Base-by-base conservation (phyloP, 225 moss, liverwort and hornwort species). In the Anthoceros angustus region DNA sequence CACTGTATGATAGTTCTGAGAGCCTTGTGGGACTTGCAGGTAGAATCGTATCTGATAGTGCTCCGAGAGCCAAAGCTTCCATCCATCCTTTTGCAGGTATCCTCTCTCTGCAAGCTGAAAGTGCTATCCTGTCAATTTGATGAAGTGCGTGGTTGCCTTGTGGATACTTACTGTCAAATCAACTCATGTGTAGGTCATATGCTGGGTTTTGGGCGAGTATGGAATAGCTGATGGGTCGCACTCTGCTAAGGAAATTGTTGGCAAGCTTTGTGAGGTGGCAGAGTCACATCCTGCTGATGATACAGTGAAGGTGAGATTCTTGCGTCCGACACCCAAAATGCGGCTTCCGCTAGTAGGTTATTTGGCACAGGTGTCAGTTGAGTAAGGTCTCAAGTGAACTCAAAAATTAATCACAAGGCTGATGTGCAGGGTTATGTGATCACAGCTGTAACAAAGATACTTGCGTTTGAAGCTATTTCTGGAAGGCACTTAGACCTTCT, bases 161-260 rank as follows among this genome's bases (percentile, higher is more conserved):
- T 12, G 10, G 48, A 39, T 6, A 62, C 12, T 15, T 25, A 25
- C 12, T 64, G 16, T 10, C 18, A 25, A 64, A 3, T 38, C 39
- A 15, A 12, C 16, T 38, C 18, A 38, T n/a, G 62, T 23, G 23
- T 76, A 93, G 93, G 89, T 98, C 42, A 87, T 98, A 46, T 92
- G 92, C 75, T 98, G 98, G 98, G 98, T 92, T 14, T 72, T 98
- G 64, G 94, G 94, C 77, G 98, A 98, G 70, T 98, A 89, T 64
- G 84, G 98, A 63, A 92, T 80, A 61, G 89, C 87, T 41, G 92
- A 89, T 70, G 86, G 92, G 11, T 78, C 65, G 25, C 85, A 89
- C 69, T 83, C 89, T 62, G 80, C 92, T 40, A 68, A 85, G 55
- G 79, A 83, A 32, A 98, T 98, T 67, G 86, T 98, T 65, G 85